Evolutionary conservation across 305 asterid species (phyloP).

Genomic region (Fraxinus sp.): DNA sequence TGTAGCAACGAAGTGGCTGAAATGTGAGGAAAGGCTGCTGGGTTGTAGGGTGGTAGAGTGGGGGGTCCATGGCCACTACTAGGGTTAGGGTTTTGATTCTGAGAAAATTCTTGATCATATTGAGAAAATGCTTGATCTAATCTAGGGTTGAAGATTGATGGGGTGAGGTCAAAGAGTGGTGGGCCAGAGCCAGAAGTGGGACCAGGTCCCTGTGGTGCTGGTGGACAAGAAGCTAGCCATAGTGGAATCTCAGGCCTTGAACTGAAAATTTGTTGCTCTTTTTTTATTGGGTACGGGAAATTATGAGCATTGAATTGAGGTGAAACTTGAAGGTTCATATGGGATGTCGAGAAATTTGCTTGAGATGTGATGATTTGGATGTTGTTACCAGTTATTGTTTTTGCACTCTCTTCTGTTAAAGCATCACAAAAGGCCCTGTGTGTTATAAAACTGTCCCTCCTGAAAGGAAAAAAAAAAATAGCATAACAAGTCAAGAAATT

Average conservation of each 20-base stretch:
- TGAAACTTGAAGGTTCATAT: conserved; percentile 30
- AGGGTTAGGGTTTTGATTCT: conserved; percentile 54
- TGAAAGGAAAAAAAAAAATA: conserved; percentile 16
- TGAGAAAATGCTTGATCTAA: conserved; percentile 19
- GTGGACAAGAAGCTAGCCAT: conserved; percentile 39
- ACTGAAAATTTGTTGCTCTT: conserved; percentile 43
- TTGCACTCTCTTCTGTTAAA: conserved; percentile 53
- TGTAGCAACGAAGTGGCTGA: conserved; percentile 73
- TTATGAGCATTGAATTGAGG: conserved; percentile 34
- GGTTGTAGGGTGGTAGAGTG: conserved; percentile 25
- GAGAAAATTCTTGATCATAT: conserved; percentile 11
- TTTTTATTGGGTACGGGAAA: conserved; percentile 41
- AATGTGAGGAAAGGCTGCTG: conserved; percentile 36
- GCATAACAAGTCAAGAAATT: background rate
- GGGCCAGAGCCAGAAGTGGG: conserved; percentile 23
- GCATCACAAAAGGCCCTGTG: conserved; percentile 75
- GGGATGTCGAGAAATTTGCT: conserved; percentile 25
- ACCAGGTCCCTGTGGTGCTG: conserved; percentile 14
- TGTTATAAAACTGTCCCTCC: conserved; percentile 72
- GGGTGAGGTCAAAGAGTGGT: conserved; percentile 32
- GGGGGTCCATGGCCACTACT: conserved; percentile 31
- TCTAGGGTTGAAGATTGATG: conserved; percentile 34
- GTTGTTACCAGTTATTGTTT: conserved; percentile 27
- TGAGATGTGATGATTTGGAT: conserved; percentile 17
- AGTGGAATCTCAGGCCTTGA: conserved; percentile 44